A percentile compares a stretch with the other conserved stretches of the same genome.
phyloP scores from a whole-genome alignment of 78 protist species.

The Dictyostelium brefeldianum region DNA sequence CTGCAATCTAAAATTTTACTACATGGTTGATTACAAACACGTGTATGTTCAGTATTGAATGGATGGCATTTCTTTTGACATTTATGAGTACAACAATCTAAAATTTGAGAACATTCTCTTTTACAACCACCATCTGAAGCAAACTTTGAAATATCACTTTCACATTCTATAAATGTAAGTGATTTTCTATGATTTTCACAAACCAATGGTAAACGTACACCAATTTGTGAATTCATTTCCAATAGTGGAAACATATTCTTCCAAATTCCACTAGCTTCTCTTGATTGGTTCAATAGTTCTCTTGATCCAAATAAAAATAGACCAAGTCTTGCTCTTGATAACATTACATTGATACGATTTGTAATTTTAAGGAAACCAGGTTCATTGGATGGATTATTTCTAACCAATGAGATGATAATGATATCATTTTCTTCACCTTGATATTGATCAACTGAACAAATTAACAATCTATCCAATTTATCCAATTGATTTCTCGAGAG shows the following conservation, averaged over 20 bases:
- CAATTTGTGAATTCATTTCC: conserved; percentile 80
- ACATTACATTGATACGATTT: conserved; percentile 91
- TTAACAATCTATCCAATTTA: conserved; percentile 59
- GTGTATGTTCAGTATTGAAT: conserved; percentile 44
- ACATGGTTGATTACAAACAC: conserved; percentile 81
- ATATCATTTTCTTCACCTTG: conserved; percentile 98
- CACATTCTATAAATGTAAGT: not conserved
- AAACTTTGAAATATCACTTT: not conserved
- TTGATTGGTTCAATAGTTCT: conserved; percentile 66
- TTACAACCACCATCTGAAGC: not conserved
- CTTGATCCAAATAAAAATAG: conserved; percentile 93
- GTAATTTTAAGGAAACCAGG: conserved; percentile 94
- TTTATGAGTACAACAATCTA: conserved; percentile 11
- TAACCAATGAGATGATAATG: conserved; percentile 96
- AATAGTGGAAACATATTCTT: conserved; percentile 80
- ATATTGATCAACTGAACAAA: conserved; percentile 95
- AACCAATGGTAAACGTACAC: conserved; percentile 82
- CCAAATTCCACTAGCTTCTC: conserved; percentile 65
- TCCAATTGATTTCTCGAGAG: not conserved
- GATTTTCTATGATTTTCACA: not conserved
- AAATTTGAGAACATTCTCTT: not conserved
- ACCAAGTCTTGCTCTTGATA: conserved; percentile 98
- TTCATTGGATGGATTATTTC: conserved; percentile 88
- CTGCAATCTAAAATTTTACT: conserved; percentile 41
- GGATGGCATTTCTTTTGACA: not conserved